Base-by-base conservation (phyloP, 2,329 filamentous ascomycete genomes). In the Metarhizium robertsii region DNA sequence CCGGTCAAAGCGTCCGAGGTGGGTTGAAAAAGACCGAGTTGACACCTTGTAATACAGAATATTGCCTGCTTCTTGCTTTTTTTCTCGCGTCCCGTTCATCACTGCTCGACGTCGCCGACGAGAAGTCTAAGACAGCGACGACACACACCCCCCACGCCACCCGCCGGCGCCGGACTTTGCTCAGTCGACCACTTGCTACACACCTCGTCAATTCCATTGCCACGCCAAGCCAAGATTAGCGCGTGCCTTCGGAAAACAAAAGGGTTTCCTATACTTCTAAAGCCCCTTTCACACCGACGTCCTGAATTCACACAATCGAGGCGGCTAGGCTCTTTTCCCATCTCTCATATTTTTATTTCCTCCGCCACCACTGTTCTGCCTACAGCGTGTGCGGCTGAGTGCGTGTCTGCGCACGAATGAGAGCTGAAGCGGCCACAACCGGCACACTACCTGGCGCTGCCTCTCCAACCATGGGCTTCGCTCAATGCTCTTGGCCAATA, bases 401-500 rank as follows among this genome's bases (percentile, higher is more conserved):
- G 48, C 46, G 45, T 49, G 46, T 32, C 20, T 38, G 51, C 10
- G 51, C 16, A 49, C 30, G n/a, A 34, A 18, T 29, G 45, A 51
- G 47, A 48, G 38, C n/a, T 34, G 40, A 34, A 34, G 46, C n/a
- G 30, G 53, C 55, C 52, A 46, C 20, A 34, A 14, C 18, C 40
- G 40, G 45, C 45, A 40, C 45, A 43, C 68, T 7, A 61, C 61
- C 29, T 14, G 50, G 40, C 29, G 42, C 29, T 42, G 46, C 45
- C 50, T 50, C 57, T 34, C 38, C 48, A 18, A 59, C 61, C 60
- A 75, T 76, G 73, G 71, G 73, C 62, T 78, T 80, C 68, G 79
- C 77, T 65, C 75, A 75, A 58, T 83, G 80, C 66, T 68, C 73
- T 52, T 79, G 75, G 79, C 79, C 80, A 53, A 71, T 83, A 67